These are phyloP conservation scores for Trichomonas vaginalis DNA, from an alignment of 208 protist genomes.

Conservation along the genomic window DNA sequence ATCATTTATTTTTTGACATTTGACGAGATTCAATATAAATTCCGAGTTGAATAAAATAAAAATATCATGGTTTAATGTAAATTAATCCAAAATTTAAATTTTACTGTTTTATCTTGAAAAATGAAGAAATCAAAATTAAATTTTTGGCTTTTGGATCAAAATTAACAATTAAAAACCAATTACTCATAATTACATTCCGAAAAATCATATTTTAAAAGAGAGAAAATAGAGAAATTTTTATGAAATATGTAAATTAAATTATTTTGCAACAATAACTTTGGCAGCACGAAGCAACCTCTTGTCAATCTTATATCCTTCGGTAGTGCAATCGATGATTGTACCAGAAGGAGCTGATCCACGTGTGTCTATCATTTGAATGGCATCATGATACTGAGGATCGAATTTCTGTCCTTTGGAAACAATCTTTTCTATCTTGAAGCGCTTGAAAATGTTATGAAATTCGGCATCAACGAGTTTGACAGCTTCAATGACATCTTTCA, in stretches of 20 bases:
- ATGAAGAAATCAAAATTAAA: too few species aligned
- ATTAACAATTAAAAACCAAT: too few species aligned
- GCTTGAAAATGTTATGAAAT: neutral
- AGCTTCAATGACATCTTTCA: neutral
- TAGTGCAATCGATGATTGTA: neutral
- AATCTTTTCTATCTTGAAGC: neutral
- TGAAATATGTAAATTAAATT: neutral
- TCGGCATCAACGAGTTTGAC: neutral
- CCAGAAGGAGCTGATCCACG: neutral
- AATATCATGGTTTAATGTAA: too few species aligned
- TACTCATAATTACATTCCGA: too few species aligned
- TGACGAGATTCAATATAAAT: too few species aligned
- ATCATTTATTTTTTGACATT: too few species aligned
- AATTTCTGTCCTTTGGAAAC: neutral
- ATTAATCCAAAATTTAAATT: too few species aligned
- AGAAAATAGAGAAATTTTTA: too few species aligned
- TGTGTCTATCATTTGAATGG: neutral
- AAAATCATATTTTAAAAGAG: too few species aligned
- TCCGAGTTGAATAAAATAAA: too few species aligned
- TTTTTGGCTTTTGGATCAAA: too few species aligned
- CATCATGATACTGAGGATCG: neutral
- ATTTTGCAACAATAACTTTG: neutral
- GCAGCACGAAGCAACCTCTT: neutral
- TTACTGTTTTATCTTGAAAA: too few species aligned
- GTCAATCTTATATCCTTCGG: neutral